Percentiles rank a stretch among this genome's conserved stretches.
Conservation (phyloP, 306 rosid genomes). For the Myrica gale region DNA sequence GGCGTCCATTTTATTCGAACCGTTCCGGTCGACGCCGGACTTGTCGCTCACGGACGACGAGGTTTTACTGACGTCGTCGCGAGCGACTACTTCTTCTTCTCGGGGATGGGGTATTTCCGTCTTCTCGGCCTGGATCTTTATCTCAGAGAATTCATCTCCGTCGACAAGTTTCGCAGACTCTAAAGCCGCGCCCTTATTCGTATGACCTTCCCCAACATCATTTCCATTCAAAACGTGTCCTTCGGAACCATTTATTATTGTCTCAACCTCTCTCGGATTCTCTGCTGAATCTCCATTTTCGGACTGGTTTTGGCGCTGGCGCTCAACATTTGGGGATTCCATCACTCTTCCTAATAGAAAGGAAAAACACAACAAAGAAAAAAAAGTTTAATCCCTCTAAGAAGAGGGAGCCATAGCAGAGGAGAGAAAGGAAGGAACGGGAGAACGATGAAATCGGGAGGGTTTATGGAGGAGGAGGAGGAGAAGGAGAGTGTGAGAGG, state of each 20-base stretch:
- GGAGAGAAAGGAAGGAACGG: constrained; percentile 3
- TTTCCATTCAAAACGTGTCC: not conserved
- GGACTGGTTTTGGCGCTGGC: not conserved
- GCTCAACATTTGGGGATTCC: constrained; percentile 14
- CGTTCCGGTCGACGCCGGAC: not conserved
- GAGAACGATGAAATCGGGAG: constrained; percentile 9
- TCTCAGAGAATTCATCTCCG: not conserved
- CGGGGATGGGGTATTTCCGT: not conserved
- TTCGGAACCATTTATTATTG: not conserved
- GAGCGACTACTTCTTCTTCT: not conserved
- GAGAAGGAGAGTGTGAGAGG: constrained; percentile 12
- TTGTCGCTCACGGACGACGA: not conserved
- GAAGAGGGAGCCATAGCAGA: not conserved
- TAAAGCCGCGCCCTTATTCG: not conserved
- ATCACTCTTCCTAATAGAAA: constrained; percentile 3
- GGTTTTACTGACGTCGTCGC: constrained; percentile 16
- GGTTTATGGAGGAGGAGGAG: constrained; percentile 17
- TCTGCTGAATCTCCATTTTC: constrained; percentile 12
- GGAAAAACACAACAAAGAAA: not conserved
- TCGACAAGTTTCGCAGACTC: not conserved
- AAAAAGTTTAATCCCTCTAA: not conserved
- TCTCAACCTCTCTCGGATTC: constrained; percentile 15
- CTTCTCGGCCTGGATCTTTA: not conserved
- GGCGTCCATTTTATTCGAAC: not conserved
- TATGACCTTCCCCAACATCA: not conserved